Percentiles rank a stretch among this genome's conserved stretches.
These are phyloP conservation scores for Trapa bicornis DNA, from an alignment of 345 rosid species.

Conservation along the genomic window DNA sequence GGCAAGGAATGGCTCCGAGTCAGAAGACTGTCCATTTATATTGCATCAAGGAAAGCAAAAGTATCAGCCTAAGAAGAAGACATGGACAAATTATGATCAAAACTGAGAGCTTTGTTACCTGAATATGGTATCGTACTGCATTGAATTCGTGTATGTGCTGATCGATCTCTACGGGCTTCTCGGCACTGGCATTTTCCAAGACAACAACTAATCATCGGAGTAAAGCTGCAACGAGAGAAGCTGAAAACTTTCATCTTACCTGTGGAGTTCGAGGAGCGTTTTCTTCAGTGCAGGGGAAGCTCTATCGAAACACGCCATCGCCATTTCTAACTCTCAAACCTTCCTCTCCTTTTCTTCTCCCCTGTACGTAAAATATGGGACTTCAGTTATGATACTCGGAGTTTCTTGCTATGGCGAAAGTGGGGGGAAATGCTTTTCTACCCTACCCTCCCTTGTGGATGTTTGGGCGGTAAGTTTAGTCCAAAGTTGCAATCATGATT, in stretches of 20 bases:
- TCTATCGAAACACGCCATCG: slow-evolving; percentile 1
- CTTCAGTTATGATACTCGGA: not conserved
- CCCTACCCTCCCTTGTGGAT: not conserved
- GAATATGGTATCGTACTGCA: slow-evolving; percentile 63
- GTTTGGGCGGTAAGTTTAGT: slow-evolving; percentile 4
- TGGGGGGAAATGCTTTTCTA: not conserved
- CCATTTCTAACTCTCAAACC: not conserved
- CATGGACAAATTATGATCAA: not conserved
- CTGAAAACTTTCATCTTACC: not conserved
- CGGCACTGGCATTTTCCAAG: slow-evolving; percentile 33
- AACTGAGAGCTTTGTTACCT: slow-evolving; percentile 22
- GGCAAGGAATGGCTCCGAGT: slow-evolving; percentile 31
- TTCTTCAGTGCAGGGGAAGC: slow-evolving; percentile 2
- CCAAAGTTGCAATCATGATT: slow-evolving; percentile 2
- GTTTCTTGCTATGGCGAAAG: not conserved
- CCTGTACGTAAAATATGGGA: not conserved
- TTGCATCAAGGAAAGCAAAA: not conserved
- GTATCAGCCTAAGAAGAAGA: slow-evolving; percentile 1
- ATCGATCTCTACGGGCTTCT: slow-evolving; percentile 52
- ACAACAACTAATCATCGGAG: not conserved
- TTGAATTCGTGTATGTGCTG: slow-evolving; percentile 68
- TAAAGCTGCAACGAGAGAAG: not conserved
- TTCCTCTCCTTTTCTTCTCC: not conserved
- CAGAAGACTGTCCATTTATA: slow-evolving; percentile 39
- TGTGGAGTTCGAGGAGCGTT: slow-evolving; percentile 1